Evolutionary conservation across 2,329 filamentous ascomycete genomes (phyloP).

Genomic region (Domatiomyces globalis): DNA sequence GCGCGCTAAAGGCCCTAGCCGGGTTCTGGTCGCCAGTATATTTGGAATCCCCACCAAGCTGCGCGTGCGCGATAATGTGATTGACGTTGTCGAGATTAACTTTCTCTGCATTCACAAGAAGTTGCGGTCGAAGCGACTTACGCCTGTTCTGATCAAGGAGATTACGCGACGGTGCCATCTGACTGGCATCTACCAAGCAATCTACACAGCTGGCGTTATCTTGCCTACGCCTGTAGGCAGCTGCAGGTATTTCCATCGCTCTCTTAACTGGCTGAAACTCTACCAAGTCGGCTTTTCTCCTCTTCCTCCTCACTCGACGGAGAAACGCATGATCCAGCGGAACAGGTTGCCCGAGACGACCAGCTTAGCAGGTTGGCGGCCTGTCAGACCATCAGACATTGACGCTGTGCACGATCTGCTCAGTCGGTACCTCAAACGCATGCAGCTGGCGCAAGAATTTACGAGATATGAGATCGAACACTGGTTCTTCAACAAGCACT

Average conservation of each 20-base stretch:
- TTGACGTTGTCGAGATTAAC: slow-evolving; percentile 86
- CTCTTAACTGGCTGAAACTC: slow-evolving; percentile 90
- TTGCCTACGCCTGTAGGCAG: slow-evolving; percentile 85
- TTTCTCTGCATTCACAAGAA: slow-evolving; percentile 98
- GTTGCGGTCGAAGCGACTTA: slow-evolving; percentile 77
- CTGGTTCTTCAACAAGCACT: slow-evolving; percentile 62
- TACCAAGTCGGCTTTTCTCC: slow-evolving; percentile 91
- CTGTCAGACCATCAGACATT: slow-evolving; percentile 67
- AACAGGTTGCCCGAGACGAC: slow-evolving; percentile 69
- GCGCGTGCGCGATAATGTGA: slow-evolving; percentile 58
- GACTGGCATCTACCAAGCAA: slow-evolving; percentile 77
- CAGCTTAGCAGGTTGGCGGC: slow-evolving; percentile 57
- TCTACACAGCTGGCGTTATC: slow-evolving; percentile 87
- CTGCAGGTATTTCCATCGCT: slow-evolving; percentile 87
- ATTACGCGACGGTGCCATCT: slow-evolving; percentile 86
- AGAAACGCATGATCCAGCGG: slow-evolving; percentile 68
- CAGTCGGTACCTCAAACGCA: slow-evolving; percentile 61
- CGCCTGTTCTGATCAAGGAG: slow-evolving; percentile 93
- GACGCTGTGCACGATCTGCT: slow-evolving; percentile 61
- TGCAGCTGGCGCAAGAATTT: slow-evolving; percentile 74
- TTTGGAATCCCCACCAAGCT: slow-evolving; percentile 79
- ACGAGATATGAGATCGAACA: slow-evolving; percentile 68
- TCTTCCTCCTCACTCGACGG: slow-evolving; percentile 69
- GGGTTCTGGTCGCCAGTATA: slow-evolving; percentile 88
- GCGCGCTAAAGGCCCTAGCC: slow-evolving; percentile 57